Base-by-base conservation (phyloP, 164 flowering plant species). In the Amborella trichopoda region DNA sequence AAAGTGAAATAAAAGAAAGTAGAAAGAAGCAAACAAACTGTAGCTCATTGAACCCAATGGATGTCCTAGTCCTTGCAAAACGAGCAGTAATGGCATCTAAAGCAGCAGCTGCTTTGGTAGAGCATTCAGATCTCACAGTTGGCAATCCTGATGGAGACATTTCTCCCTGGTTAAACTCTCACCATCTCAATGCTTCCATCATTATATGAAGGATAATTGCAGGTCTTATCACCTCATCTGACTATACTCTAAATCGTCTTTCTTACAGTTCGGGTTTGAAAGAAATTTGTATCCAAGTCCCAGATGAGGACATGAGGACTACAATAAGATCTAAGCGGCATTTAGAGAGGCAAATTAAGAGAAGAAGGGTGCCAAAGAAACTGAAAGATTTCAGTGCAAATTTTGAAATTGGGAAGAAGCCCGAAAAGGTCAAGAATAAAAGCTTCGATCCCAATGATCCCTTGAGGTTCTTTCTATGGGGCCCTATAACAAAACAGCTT, bases 1-100 rank as follows among this genome's bases (percentile, higher is more conserved):
- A 24, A 25, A 25, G 39, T 22, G 65, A 67, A 54, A 49, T 46
- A 26, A 63, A 66, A 49, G 66, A 63, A 28, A 28, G 23, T 20
- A 21, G 13, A 39, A 8, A 5, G 38, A 22, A 21, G n/a, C 17
- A 12, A 33, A 17, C 9, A 20, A 39, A 37, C 27, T 28, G 19
- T 6, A n/a, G 22, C 23, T 4, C 39, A 4, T 17, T 49, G 36
- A 41, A n/a, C 28, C 59, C 51, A n/a, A 19, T 40, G 52, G 68
- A 68, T 64, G 81, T 49, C 30, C 52, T 83, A 60, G 51, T 69
- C 28, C 76, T 83, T 56, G 96, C 96, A 42, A 68, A 68, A 64
- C 60, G 71, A 68, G 93, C 94, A 51, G 67, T 80, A 37, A 49
- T 64, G 44, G 93, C 95, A 30, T 81, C 93, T 8, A 75, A 73